Evolutionary conservation across 2,329 filamentous ascomycete genomes (phyloP).

Genomic region (Fusarium fracticaudum): DNA sequence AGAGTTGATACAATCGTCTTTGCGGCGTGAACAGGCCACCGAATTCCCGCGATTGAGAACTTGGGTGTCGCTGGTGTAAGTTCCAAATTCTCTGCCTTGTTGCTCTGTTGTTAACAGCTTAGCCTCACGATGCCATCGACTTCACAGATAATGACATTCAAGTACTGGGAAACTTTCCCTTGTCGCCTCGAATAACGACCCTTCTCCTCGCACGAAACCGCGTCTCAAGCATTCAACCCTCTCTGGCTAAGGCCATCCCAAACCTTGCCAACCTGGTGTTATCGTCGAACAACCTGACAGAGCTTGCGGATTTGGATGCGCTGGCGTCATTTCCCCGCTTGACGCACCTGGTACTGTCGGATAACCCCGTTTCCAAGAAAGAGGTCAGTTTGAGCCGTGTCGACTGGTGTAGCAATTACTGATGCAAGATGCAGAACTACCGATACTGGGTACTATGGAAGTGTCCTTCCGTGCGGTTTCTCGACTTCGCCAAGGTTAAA

Average conservation of each 20-base stretch:
- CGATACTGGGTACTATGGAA: slow-evolving; percentile 91
- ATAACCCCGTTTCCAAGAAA: slow-evolving; percentile 91
- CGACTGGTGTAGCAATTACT: not conserved
- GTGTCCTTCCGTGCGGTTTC: slow-evolving; percentile 84
- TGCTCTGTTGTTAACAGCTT: slow-evolving; percentile 1
- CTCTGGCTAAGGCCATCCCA: slow-evolving; percentile 78
- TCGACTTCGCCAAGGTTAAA: slow-evolving; percentile 94
- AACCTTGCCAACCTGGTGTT: slow-evolving; percentile 85
- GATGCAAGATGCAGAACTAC: slow-evolving; percentile 72
- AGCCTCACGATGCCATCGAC: slow-evolving; percentile 97
- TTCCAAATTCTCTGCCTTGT: slow-evolving; percentile 39
- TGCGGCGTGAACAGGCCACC: slow-evolving; percentile 80
- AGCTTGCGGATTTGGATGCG: slow-evolving; percentile 89
- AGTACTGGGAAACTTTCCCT: slow-evolving; percentile 88
- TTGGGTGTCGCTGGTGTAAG: slow-evolving; percentile 90
- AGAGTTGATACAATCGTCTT: slow-evolving; percentile 80
- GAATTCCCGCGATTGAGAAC: slow-evolving; percentile 98
- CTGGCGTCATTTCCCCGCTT: slow-evolving; percentile 74
- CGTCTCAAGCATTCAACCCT: slow-evolving; percentile 81
- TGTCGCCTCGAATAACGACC: slow-evolving; percentile 86
- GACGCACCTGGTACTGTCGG: slow-evolving; percentile 82
- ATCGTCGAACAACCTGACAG: slow-evolving; percentile 81
- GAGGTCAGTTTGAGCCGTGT: slow-evolving; percentile 72
- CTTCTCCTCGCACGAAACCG: slow-evolving; percentile 92
- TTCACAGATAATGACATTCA: slow-evolving; percentile 98